Evolutionary conservation across 2,329 filamentous ascomycete species (phyloP), one percentile per base, ranked within the genome.

Genomic region (Penicillium hesseltinei): DNA sequence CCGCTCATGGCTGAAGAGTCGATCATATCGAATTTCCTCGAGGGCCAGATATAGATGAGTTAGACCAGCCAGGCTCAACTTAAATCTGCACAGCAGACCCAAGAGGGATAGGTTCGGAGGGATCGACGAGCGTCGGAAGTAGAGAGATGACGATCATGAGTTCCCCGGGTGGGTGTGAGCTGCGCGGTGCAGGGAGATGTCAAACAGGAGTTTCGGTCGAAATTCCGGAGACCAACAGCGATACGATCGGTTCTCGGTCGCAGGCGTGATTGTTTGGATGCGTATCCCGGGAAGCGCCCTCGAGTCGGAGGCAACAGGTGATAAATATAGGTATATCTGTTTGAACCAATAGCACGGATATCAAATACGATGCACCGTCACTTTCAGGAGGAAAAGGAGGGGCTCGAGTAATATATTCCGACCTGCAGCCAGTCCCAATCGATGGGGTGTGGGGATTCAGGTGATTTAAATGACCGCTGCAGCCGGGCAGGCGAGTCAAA

Each of bases 1-100:
- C 73, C 71, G 54, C 66, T 70, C 60, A 69, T 67, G 49, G 65
- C 65, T 59, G 66, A 61, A 61, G 72, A 58, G 51, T 72, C 66
- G 57, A 75, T 73, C 74, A 77, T 77, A 46, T 67, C 64, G 60
- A 60, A 58, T 57, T 63, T 57, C 57, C 60, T 64, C 62, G 49
- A 60, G 52, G 44, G 40, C 50, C 56, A 52, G 46, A 17, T 60
- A 52, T 46, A 47, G 36, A 44, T 62, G 60, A 64, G 61, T 62
- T 56, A 63, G 62, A 49, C 60, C 62, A 66, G 63, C 64, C 62
- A 63, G 59, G 49, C 58, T 66, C 63, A 59, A 59, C 57, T 47
- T 68, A 66, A 66, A 71, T 71, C 68, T 64, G 70, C 70, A 61
- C 69, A 71, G 70, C 69, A 71, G 69, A 72, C 57, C 45, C 44